Evolutionary conservation across 2,329 filamentous ascomycete genomes (phyloP).

Genomic region (Calonectria henricotiae): DNA sequence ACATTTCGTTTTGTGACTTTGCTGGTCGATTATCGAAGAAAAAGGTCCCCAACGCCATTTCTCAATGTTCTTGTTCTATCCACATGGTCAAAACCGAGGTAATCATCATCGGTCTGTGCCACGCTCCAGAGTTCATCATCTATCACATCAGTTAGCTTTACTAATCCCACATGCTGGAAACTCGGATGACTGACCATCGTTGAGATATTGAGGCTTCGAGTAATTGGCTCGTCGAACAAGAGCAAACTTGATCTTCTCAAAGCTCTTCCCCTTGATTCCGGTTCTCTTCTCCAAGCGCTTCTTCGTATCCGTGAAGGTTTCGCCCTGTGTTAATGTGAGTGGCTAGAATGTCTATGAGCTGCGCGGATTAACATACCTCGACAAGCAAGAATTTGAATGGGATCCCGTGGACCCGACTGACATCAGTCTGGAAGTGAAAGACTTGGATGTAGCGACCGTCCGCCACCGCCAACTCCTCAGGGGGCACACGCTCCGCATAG

Average conservation of each 20-base stretch:
- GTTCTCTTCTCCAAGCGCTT: constrained; percentile 94
- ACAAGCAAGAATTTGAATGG: constrained; percentile 93
- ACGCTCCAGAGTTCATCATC: constrained; percentile 74
- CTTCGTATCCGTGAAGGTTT: constrained; percentile 92
- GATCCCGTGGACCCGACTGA: constrained; percentile 86
- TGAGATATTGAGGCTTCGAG: constrained; percentile 85
- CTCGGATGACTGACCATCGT: constrained; percentile 77
- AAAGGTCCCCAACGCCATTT: constrained; percentile 76
- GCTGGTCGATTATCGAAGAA: constrained; percentile 64
- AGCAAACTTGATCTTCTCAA: constrained; percentile 98
- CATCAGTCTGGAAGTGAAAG: constrained; percentile 95
- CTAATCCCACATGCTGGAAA: background rate
- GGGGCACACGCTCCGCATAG: constrained; percentile 85
- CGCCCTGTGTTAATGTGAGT: constrained; percentile 71
- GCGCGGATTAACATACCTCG: constrained; percentile 70
- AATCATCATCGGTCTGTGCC: constrained; percentile 71
- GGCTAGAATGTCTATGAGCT: background rate
- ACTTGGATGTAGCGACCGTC: constrained; percentile 79
- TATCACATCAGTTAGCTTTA: constrained; percentile 55
- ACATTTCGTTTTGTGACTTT: constrained; percentile 19
- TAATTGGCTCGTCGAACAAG: constrained; percentile 81
- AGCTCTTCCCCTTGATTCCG: constrained; percentile 96
- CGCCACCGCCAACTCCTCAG: constrained; percentile 76
- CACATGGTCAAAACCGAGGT: constrained; percentile 77
- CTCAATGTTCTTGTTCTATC: constrained; percentile 73